Evolutionary conservation across 2,329 filamentous ascomycete species (phyloP), one percentile per base, ranked within the genome.

Genomic region (Aspergillus fumigatus): DNA sequence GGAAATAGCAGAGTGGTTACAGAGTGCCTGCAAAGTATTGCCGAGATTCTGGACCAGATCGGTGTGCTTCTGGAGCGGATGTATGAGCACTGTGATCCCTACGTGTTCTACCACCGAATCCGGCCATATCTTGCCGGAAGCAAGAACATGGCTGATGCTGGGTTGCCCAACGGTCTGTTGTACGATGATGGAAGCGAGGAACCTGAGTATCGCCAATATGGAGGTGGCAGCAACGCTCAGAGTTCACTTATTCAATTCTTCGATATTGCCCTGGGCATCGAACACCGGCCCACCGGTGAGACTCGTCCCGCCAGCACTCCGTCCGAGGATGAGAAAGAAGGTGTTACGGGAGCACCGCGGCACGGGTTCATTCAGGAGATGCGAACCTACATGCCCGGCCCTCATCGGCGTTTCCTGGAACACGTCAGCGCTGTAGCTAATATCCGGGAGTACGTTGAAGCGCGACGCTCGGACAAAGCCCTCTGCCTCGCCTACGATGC

Each of bases 221-320:
- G 89, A 59, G 94, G 94, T 43, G 94, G 94, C 29, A 97, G 92
- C 76, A 97, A 99, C 68, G 94, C 94, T 0, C 94, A 99, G 75
- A 96, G 91, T 79, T 97, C 92, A 56, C 79, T 97, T 58, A 94
- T 99, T 60, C 94, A 99, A 67, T 97, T 97, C 79, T 97, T 97
- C 69, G 94, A 99, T 72, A 86, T 97, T 51, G 86, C 90, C 1
- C 84, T 99, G 1, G 92, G 92, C 47, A 84, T 99, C 52, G 88
- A 94, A 70, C 94, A 99, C 73, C 86, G 89, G 8, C 92, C 93
- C 0, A 97, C 94, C 0, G 93, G 93, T 41, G 85, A 90, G 63
- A 88, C 69, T 63, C 53, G 66, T 65, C 54, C 77, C 77, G 49
- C 73, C 77, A 11, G 76, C 78, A 38, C 56, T 6, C 14, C 59